Percentiles rank a stretch among this genome's conserved stretches.
phyloP scores from a whole-genome alignment of 2,329 filamentous ascomycete species.

The Sclerotinia spermophila region DNA sequence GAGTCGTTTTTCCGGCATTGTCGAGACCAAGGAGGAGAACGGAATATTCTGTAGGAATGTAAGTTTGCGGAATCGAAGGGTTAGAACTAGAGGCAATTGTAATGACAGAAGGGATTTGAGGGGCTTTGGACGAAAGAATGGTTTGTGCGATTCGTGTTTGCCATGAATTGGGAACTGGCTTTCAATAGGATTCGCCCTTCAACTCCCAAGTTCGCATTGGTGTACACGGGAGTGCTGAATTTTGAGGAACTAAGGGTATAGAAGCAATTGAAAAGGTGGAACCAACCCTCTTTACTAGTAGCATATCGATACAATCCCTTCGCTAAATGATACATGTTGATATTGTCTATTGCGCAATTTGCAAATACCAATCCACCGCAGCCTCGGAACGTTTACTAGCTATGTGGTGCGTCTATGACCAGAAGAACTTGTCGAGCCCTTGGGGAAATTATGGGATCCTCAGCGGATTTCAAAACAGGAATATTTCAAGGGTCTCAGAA shows the following conservation, averaged over 20 bases:
- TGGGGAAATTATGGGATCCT: background rate
- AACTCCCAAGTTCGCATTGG: background rate
- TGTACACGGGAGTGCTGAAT: background rate
- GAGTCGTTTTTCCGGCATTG: constrained; percentile 97
- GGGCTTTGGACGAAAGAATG: background rate
- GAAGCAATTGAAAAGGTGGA: constrained; percentile 27
- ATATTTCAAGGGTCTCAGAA: background rate
- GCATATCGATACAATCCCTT: constrained; percentile 94
- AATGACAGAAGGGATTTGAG: background rate
- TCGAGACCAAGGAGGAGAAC: constrained; percentile 95
- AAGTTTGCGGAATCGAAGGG: constrained; percentile 5
- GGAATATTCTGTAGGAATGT: constrained; percentile 70
- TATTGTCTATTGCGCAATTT: background rate
- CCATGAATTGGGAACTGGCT: background rate
- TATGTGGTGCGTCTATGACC: background rate
- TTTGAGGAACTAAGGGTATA: background rate
- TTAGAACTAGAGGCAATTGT: background rate
- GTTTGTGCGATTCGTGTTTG: background rate
- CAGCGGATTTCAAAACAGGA: background rate
- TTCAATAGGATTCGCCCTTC: background rate
- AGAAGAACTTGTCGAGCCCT: background rate
- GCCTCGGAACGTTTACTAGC: background rate
- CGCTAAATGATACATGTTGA: constrained; percentile 84
- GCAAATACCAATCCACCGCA: background rate
- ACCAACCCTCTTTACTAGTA: constrained; percentile 87